Base-by-base conservation (phyloP, 331 rosid genomes). In the Malus hybrid region DNA sequence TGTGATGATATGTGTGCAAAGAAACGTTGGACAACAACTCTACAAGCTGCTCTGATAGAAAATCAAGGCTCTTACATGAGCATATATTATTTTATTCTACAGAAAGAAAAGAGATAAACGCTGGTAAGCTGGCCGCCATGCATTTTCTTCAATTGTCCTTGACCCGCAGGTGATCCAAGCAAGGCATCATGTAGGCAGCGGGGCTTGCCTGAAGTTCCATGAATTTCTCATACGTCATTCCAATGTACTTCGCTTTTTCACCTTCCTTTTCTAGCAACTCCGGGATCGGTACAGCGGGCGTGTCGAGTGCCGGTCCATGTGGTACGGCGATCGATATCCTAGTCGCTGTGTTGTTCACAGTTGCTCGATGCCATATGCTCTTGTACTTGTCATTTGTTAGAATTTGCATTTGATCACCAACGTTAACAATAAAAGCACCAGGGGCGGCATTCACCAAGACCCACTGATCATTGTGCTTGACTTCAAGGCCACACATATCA, bases 281-380 rank as follows among this genome's bases (percentile, higher is more conserved):
- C 46, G 46, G 46, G 46, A 39, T 39, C 46, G 46, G 46, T 39
- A 39, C 12, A 39, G 46, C 4, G 4, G 46, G 46, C 46, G 46
- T 39, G 46, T 39, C 46, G 46, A 39, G 46, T 39, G 46, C 46
- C 46, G 46, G 46, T 10, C 46, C 46, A 39, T 39, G 46, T 2
- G 84, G 80, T 4, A 78, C 56, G 3, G 81, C 92, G 3, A 85
- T 11, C 0, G 92, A 80, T 55, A 88, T 75, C 55, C 92, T 85
- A 0, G 81, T 61, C 20, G 44, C 71, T 55, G 66, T 73, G 30
- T 78, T 57, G 48, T 88, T 81, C 36, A 80, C 88, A 14, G 68
- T 46, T 4, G 84, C 89, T 12, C 89, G 81, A 50, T 88, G 92
- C 42, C 86, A 9, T 10, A 81, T 75, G 57, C 91, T 85, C 88